Base-by-base conservation (phyloP, 2,329 filamentous ascomycete species). In the Parastagonospora nodorum region DNA sequence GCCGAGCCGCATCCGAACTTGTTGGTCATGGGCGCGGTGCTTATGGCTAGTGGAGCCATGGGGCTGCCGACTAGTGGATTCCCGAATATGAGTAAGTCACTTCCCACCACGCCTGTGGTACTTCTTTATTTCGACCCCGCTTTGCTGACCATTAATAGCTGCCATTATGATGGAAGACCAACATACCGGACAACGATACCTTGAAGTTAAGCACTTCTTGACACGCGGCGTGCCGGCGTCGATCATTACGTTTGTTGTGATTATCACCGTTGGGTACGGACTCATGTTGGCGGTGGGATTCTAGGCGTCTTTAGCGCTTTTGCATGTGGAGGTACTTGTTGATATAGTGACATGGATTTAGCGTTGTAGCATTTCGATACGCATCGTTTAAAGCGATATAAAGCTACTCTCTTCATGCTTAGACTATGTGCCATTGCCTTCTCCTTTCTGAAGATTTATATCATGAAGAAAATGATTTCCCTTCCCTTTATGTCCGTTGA, bases 91-190 rank as follows among this genome's bases (percentile, higher is more conserved):
- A 99, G 92, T 96, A 84, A 82, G 92, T 89, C 29, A 9, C n/a
- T 9, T 24, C 38, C 27, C 39, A 27, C 38, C 14, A 32, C 16
- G n/a, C 16, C 14, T 29, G n/a, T n/a, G n/a, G n/a, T n/a, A n/a
- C n/a, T n/a, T n/a, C n/a, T n/a, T n/a, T n/a, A n/a, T n/a, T 11
- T 49, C 9, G 19, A 24, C 3, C 19, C 19, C 19, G 19, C 19
- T 24, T 24, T 45, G 27, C 58, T 69, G 50, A 72, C 43, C 5
- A 35, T 50, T 28, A 36, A 32, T 58, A 95, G 91, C 94, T 68
- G 94, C 94, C 4, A 97, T 99, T 67, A 97, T 99, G 94, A 97
- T 97, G 82, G 94, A 99, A 76, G 93, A 99, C 66, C 84, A 90
- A 0, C 83, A 88, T 57, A 95, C 92, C 0, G 94, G 94, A 8